Base-by-base conservation (phyloP, 495 filamentous ascomycete genomes). In the Entonaema liquescens region DNA sequence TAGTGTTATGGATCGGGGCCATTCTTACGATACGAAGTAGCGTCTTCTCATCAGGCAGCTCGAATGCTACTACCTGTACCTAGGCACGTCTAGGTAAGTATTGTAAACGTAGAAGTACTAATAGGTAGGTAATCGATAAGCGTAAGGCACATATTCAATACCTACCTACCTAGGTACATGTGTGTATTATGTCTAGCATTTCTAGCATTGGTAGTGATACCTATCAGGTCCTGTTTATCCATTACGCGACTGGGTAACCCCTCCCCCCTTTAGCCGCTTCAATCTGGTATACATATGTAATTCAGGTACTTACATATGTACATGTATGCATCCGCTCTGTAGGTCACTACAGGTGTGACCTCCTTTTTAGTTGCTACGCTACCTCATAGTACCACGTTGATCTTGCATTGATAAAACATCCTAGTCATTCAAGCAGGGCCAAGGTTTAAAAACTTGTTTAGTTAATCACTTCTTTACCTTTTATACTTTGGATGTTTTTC, bases 351-450 rank as follows among this genome's bases (percentile, higher is more conserved):
- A 19, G 35, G 9, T 58, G 29, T 40, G 25, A 44, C 47, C 38
- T 62, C 52, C 40, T 63, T 36, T 70, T 71, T 36, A 58, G 29
- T 58, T 66, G 68, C 62, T 33, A 71, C 57, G 17, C 35, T 29
- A 40, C 29, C 7, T 31, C 29, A 31, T 31, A 31, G 4, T 42
- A 35, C 55, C 11, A 59, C 63, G 50, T 56, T 25, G 55, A 62
- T 72, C 64, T 73, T 53, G 70, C 70, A 73, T 73, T 73, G 61
- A 73, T 68, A 68, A 67, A 59, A 62, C 40, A 65, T 65, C 70
- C 61, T 63, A 50, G 70, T 65, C 69, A 5, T 63, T 33, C 52
- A 55, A 55, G 52, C 52, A 29, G 28, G 9, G 25, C 55, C 19
- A 56, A 52, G 55, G 31, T 65, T 49, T 44, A 57, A 28, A 72